Conservation (phyloP, 2,329 filamentous ascomycete species). For the Xylariaceae sp. region DNA sequence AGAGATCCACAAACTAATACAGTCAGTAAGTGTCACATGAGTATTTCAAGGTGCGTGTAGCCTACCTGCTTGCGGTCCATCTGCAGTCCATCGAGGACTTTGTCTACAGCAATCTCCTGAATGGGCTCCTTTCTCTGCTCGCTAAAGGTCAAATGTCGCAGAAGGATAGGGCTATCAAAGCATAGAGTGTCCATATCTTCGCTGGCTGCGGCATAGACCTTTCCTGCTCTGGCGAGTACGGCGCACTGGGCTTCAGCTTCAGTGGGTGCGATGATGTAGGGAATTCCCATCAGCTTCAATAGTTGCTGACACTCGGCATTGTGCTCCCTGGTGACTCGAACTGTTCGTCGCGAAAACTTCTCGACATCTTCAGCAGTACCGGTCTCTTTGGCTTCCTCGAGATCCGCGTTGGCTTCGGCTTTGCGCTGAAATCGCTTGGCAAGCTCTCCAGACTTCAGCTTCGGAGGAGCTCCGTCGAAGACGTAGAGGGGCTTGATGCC, state of each 20-base stretch:
- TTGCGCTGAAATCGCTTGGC: slow-evolving; percentile 97
- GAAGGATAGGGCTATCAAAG: slow-evolving; percentile 88
- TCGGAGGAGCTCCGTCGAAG: slow-evolving; percentile 95
- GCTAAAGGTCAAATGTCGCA: slow-evolving; percentile 94
- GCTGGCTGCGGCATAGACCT: slow-evolving; percentile 94
- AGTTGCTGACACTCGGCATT: slow-evolving; percentile 93
- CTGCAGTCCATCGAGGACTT: slow-evolving; percentile 81
- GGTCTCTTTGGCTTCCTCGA: slow-evolving; percentile 96
- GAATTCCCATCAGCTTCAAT: slow-evolving; percentile 93
- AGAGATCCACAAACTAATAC: slow-evolving; percentile 89
- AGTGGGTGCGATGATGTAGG: slow-evolving; percentile 92
- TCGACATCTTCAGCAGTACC: slow-evolving; percentile 97
- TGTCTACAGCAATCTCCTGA: slow-evolving; percentile 89
- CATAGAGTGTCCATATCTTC: slow-evolving; percentile 99
- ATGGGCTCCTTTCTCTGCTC: slow-evolving; percentile 98
- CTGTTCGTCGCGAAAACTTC: slow-evolving; percentile 93
- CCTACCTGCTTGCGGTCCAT: slow-evolving; percentile 87
- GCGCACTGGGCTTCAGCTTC: slow-evolving; percentile 98
- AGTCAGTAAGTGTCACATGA: slow-evolving; percentile 11
- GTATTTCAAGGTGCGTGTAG: not conserved
- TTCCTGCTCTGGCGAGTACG: slow-evolving; percentile 84
- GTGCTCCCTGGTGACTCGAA: slow-evolving; percentile 94
- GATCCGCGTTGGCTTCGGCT: slow-evolving; percentile 84
- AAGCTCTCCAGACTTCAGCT: slow-evolving; percentile 95
- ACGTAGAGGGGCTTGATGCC: slow-evolving; percentile 99